Conservation (phyloP, 495 filamentous ascomycete species). For the Ascodesmis nigricans region DNA sequence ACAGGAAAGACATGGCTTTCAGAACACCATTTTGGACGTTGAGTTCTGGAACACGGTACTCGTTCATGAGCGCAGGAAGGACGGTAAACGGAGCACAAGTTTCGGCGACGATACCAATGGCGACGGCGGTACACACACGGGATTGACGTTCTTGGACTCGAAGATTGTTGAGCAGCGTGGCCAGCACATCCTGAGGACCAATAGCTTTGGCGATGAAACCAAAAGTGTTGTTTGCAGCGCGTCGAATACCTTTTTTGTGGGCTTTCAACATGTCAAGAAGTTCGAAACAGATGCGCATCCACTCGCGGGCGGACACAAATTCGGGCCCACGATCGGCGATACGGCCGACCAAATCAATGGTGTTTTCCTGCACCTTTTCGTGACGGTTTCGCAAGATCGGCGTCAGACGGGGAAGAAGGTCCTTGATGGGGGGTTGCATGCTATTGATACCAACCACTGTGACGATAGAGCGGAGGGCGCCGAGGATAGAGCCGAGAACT, state of each 20-base stretch:
- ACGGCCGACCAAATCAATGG: conserved; percentile 96
- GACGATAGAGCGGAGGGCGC: conserved; percentile 86
- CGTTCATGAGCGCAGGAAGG: conserved; percentile 98
- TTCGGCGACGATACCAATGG: conserved; percentile 98
- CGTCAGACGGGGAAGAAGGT: conserved; percentile 83
- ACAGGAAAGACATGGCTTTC: conserved; percentile 90
- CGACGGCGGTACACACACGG: conserved; percentile 93
- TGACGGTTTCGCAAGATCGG: conserved; percentile 95
- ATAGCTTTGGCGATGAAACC: conserved; percentile 99
- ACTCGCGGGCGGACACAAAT: conserved; percentile 86
- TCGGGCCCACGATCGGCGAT: conserved; percentile 95
- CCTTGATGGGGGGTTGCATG: conserved; percentile 98
- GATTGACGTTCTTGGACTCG: conserved; percentile 94
- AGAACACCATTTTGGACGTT: conserved; percentile 98
- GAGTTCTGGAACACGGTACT: conserved; percentile 93
- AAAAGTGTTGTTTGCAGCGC: conserved; percentile 98
- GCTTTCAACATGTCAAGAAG: conserved; percentile 98
- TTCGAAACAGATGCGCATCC: conserved; percentile 99
- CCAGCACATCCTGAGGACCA: conserved; percentile 89
- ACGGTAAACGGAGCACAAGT: conserved; percentile 99
- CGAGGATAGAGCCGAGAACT: conserved; percentile 88
- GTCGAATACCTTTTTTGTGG: conserved; percentile 95
- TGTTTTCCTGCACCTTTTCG: conserved; percentile 99
- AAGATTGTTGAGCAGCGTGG: conserved; percentile 87
- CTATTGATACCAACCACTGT: conserved; percentile 94